phyloP scores from a whole-genome alignment of 2,329 filamentous ascomycete genomes.

The Elsinoe arachidis region DNA sequence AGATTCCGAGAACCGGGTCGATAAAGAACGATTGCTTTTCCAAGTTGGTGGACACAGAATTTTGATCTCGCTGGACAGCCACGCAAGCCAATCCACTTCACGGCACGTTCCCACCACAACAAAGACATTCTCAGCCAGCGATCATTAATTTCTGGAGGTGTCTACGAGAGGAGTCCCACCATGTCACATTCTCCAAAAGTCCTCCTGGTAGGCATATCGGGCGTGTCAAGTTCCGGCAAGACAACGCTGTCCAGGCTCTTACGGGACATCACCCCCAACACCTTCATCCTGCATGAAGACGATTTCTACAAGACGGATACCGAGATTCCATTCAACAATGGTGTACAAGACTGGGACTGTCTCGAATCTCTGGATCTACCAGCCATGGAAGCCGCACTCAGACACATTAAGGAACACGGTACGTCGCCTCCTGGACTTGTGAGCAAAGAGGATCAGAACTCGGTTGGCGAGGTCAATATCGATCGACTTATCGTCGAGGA shows the following conservation, averaged over 20 bases:
- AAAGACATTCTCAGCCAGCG: too few species aligned
- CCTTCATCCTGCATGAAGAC: conserved; percentile 86
- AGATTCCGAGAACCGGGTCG: too few species aligned
- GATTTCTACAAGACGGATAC: conserved; percentile 85
- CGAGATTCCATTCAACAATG: conserved; percentile 48
- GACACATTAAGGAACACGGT: conserved; percentile 62
- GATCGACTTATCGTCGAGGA: conserved; percentile 22
- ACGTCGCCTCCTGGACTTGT: conserved; percentile 45
- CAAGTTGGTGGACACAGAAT: neutral
- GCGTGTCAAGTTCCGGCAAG: conserved; percentile 88
- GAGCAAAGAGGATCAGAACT: conserved; percentile 53
- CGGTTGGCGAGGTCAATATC: conserved; percentile 36
- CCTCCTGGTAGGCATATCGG: conserved; percentile 72
- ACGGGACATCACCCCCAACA: conserved; percentile 62
- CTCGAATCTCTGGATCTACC: conserved; percentile 65
- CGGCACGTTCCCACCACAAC: neutral
- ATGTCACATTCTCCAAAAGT: conserved; percentile 22
- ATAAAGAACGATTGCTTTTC: neutral
- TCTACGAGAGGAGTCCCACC: neutral
- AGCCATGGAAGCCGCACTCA: conserved; percentile 57
- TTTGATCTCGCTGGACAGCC: neutral
- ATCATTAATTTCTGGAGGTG: too few species aligned
- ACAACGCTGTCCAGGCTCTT: conserved; percentile 84
- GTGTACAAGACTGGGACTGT: conserved; percentile 86
- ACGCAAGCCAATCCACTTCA: neutral